phyloP scores from a whole-genome alignment of 805 yeast genomes.

The Wickerhamiella occidentalis region DNA sequence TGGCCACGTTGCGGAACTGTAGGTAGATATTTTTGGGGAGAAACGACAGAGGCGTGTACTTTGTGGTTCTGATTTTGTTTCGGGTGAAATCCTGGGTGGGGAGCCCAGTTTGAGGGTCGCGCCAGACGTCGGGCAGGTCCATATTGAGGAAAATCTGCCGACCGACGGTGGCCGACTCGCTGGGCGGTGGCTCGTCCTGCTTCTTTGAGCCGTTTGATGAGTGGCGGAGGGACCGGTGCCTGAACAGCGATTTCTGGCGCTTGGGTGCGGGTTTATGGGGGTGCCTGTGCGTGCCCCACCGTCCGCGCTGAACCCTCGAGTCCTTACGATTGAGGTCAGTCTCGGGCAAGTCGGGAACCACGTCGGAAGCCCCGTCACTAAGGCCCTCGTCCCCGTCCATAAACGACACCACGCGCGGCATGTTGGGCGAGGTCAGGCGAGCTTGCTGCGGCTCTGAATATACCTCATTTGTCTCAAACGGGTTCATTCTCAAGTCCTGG shows the following conservation, averaged over 20 bases:
- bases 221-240: not conserved
- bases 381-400: constrained; percentile 1
- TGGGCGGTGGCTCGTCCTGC: not conserved
- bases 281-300: constrained; percentile 80
- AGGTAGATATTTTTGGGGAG: constrained; percentile 69
- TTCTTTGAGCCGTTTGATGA: not conserved
- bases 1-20: constrained; percentile 85
- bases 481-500: not conserved
- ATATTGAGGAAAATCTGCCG: constrained; percentile 40
- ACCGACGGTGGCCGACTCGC: not conserved
- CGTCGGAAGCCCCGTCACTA: constrained; percentile 3
- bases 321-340: constrained; percentile 8
- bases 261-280: constrained; percentile 52
- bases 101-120: constrained; percentile 47
- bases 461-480: constrained; percentile 9
- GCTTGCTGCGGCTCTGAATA: constrained; percentile 8
- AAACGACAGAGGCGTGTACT: constrained; percentile 82
- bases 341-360: not conserved
- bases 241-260: constrained; percentile 9
- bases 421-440: not conserved
- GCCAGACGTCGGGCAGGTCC: constrained; percentile 36
- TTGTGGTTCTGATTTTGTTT: constrained; percentile 89
- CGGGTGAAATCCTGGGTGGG: constrained; percentile 58
- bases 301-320: constrained; percentile 9
- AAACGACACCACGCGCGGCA: constrained; percentile 5